Percentiles rank a stretch among this genome's conserved stretches.
phyloP scores from a whole-genome alignment of 345 rosid species.

The Gossypium mustelinum region DNA sequence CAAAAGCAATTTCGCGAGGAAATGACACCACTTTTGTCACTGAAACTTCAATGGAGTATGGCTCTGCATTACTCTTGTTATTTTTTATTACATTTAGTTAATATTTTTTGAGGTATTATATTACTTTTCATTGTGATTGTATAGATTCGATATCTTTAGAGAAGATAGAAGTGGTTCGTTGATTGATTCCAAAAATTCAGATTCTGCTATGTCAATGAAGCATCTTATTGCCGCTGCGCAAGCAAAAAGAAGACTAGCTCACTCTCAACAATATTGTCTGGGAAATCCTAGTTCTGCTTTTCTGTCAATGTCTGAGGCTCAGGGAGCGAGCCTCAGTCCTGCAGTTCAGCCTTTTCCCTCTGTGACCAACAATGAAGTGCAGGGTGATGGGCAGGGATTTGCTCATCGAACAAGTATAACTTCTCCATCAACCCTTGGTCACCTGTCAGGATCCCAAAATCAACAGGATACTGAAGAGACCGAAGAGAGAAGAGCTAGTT shows the following conservation, averaged over 20 bases:
- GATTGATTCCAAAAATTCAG: slow-evolving; percentile 48
- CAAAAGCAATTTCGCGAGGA: slow-evolving; percentile 36
- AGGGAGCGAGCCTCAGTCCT: slow-evolving; percentile 51
- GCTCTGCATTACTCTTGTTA: slow-evolving; percentile 13
- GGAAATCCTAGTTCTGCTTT: slow-evolving; percentile 40
- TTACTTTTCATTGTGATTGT: slow-evolving; percentile 4
- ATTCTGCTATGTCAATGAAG: slow-evolving; percentile 67
- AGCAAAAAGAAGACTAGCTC: slow-evolving; percentile 82
- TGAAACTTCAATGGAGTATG: slow-evolving; percentile 40
- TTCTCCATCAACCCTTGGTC: slow-evolving; percentile 49
- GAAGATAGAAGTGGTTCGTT: slow-evolving; percentile 38
- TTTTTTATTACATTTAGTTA: slow-evolving; percentile 1
- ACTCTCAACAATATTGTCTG: slow-evolving; percentile 41
- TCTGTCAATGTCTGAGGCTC: slow-evolving; percentile 32
- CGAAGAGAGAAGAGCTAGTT: slow-evolving; percentile 65
- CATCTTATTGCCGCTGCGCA: slow-evolving; percentile 93
- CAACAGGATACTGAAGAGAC: slow-evolving; percentile 52
- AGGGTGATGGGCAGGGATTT: slow-evolving; percentile 41
- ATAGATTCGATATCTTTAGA: slow-evolving; percentile 39
- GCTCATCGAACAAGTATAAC: slow-evolving; percentile 29
- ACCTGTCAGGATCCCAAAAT: slow-evolving; percentile 35
- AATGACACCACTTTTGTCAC: slow-evolving; percentile 33
- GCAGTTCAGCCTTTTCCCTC: slow-evolving; percentile 45
- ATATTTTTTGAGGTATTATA: background rate
- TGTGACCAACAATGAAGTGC: slow-evolving; percentile 32